Base-by-base conservation (phyloP, 805 yeast species). In the Hanseniaspora lindneri region DNA sequence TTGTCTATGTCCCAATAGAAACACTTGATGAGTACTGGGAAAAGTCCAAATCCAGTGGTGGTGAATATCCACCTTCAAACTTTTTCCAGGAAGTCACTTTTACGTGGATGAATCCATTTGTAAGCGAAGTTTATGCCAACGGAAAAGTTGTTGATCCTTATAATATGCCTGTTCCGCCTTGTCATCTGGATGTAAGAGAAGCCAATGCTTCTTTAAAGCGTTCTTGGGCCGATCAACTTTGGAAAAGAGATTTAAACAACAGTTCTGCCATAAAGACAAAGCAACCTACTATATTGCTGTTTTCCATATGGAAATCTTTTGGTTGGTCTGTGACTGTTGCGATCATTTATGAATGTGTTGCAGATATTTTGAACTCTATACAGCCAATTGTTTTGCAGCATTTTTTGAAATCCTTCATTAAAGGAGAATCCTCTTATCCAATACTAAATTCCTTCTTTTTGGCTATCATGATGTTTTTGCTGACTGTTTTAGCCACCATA, bases 391-490 rank as follows among this genome's bases (percentile, higher is more conserved):
- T 79, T n/a, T 63, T 79, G 44, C 67, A 74, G 47, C 49, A 65
- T 2, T 67, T 79, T 51, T 75, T 79, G 50, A 52, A 56, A 37
- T 74, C 67, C 49, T 76, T 78, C 57, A 41, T 43, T 2, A 57
- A 55, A 17, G 43, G 54, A 5, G 58, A 59, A 19, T 50, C 53
- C 14, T 47, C 56, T 1, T 70, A 73, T 7, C 79, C 80, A 3
- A 56, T 76, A 17, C 61, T 79, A 11, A 67, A 74, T 50, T 94
- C 95, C 7, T 63, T 77, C 36, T 63, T 76, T 49, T 72, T 86
- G 48, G 78, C 89, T 0, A 27, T 74, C 13, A 71, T 72, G 3
- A 76, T 87, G 77, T 81, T 86, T 58, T 51, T 66, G 3, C 71
- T 76, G 5, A 77, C 86, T 0, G 58, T 85, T 10, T 21, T 74